Conservation (phyloP, 1,284 basidiomycete genomes). For the Mycosarcoma maydis region DNA sequence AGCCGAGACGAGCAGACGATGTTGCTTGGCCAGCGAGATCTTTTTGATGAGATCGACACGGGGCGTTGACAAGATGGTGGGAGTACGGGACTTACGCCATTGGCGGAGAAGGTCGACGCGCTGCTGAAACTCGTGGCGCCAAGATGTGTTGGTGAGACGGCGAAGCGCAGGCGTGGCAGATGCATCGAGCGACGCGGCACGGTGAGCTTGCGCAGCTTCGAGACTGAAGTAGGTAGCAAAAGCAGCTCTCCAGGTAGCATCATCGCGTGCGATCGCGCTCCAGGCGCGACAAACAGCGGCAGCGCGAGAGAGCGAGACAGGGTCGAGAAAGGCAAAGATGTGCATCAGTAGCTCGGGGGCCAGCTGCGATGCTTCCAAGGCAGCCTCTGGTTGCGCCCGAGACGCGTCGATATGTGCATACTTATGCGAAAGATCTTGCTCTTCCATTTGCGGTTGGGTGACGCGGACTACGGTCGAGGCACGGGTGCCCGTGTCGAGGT, state of each 20-base stretch:
- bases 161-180: slow-evolving; percentile 67
- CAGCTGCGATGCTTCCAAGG: slow-evolving; percentile 59
- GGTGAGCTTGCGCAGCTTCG: slow-evolving; percentile 69
- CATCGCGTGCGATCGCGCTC: slow-evolving; percentile 76
- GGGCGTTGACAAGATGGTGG: slow-evolving; percentile 70
- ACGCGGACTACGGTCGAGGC: slow-evolving; percentile 35
- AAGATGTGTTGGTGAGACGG: slow-evolving; percentile 70
- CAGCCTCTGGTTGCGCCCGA: slow-evolving; percentile 66
- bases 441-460: slow-evolving; percentile 11
- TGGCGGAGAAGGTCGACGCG: slow-evolving; percentile 69
- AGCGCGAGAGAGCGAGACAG: slow-evolving; percentile 74
- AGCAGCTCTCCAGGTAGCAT: slow-evolving; percentile 85
- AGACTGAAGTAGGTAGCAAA: slow-evolving; percentile 77
- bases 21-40: slow-evolving; percentile 70
- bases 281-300: slow-evolving; percentile 73
- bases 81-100: slow-evolving; percentile 76
- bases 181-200: slow-evolving; percentile 71
- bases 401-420: slow-evolving; percentile 1
- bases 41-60: slow-evolving; percentile 57
- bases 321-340: slow-evolving; percentile 80
- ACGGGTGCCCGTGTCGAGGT: neutral
- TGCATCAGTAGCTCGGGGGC: slow-evolving; percentile 79
- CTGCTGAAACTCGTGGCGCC: slow-evolving; percentile 58
- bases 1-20: slow-evolving; percentile 73
- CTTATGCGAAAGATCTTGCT: neutral